Base-by-base conservation (phyloP, 495 filamentous ascomycete genomes). In the Talaromyces adpressus region DNA sequence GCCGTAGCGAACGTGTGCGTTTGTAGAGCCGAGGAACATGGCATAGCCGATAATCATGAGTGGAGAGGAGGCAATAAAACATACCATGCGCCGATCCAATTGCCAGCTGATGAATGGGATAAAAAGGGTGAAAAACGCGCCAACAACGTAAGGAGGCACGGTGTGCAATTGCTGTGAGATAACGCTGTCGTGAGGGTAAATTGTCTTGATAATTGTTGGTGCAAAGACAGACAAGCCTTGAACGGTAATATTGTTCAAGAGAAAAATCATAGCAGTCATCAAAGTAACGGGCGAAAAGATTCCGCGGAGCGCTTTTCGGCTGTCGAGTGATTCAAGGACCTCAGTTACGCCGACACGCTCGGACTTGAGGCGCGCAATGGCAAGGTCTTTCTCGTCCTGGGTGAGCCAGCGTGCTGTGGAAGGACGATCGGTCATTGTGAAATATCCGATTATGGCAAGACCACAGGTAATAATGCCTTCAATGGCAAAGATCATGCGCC, bases 401-500 rank as follows among this genome's bases (percentile, higher is more conserved):
- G 71, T 83, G 6, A 92, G 73, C 76, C 90, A 91, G 23, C 72
- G 73, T 0, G 88, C 88, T 4, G 82, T 85, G 30, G 82, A 83
- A 0, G 90, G 86, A 2, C 81, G 80, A 69, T 92, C 88, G 0
- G 90, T 90, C 62, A 92, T 74, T 12, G 80, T 80, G 47, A 83
- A 79, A 52, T 79, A 92, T 1, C 81, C 78, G 16, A 86, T 63
- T 3, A 86, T 52, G 1, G 82, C 84, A 2, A 89, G 73, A 3
- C 85, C 59, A 62, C 90, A 78, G 0, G 83, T 87, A 34, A 91
- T 87, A 7, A 91, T 73, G 1, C 90, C 90, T 69, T 93, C 90
- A 25, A 91, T 86, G 9, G 90, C 79, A 70, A 93, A 92, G 23
- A 93, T 79, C 34, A 92, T 80, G 12, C 88, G 78, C 90, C 90